These are phyloP conservation scores for Psilocybe cyanescens DNA, from an alignment of 768 basidiomycete species.

Conservation along the genomic window DNA sequence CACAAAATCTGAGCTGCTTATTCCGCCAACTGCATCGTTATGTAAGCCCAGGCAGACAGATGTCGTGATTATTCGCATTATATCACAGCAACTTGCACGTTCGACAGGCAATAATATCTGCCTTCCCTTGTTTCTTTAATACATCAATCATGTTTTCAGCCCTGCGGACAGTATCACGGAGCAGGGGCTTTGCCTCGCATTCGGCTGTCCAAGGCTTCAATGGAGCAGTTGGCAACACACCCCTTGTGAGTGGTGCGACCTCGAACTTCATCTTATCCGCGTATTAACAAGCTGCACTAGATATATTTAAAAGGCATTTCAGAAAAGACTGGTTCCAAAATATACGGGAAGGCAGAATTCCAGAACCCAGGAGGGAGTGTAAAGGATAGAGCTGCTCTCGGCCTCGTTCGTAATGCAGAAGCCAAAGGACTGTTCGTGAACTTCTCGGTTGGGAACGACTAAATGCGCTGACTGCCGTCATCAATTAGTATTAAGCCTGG, in stretches of 20 bases:
- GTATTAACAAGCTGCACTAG: conserved; percentile 39
- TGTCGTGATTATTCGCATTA: conserved; percentile 39
- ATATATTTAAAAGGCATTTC: conserved; percentile 84
- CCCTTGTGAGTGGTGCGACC: conserved; percentile 60
- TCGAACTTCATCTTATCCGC: background rate
- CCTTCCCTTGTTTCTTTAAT: conserved; percentile 13
- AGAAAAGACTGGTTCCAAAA: conserved; percentile 78
- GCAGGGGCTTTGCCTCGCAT: conserved; percentile 41
- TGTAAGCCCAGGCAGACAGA: conserved; percentile 13
- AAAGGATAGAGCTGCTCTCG: conserved; percentile 96
- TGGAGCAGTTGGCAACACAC: conserved; percentile 92
- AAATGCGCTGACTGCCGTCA: background rate
- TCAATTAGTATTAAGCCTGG: conserved; percentile 74
- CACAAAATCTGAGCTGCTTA: too few relatives aligned
- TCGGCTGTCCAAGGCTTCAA: conserved; percentile 75
- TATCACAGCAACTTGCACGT: background rate
- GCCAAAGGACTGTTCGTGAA: conserved; percentile 70
- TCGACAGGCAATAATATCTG: background rate
- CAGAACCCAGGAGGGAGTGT: conserved; percentile 98
- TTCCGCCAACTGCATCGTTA: background rate
- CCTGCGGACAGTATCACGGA: conserved; percentile 29
- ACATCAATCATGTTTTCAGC: conserved; percentile 37
- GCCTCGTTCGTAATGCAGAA: conserved; percentile 87
- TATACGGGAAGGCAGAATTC: conserved; percentile 97
- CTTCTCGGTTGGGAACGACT: background rate